These are phyloP conservation scores for Allodekkera sacchari DNA, from an alignment of 805 yeast species.

Conservation along the genomic window DNA sequence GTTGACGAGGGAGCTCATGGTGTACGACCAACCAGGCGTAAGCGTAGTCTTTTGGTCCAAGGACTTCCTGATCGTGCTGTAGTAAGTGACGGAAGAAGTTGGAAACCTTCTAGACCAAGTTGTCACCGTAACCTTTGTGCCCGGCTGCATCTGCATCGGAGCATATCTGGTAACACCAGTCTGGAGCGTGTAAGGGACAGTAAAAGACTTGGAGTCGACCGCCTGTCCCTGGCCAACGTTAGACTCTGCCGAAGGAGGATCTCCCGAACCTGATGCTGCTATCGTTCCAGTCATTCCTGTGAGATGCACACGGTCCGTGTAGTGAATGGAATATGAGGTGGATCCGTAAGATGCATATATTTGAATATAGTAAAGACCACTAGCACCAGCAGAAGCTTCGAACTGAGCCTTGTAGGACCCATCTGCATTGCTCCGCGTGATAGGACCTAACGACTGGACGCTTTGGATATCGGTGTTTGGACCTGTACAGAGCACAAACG, in stretches of 20 bases:
- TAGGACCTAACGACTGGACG: slow-evolving; percentile 23
- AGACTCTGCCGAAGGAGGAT: slow-evolving; percentile 37
- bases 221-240: slow-evolving; percentile 17
- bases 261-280: slow-evolving; percentile 39
- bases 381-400: slow-evolving; percentile 36
- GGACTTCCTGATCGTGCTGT: slow-evolving; percentile 34
- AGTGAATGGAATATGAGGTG: slow-evolving; percentile 54
- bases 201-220: slow-evolving; percentile 43
- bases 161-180: slow-evolving; percentile 76
- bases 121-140: slow-evolving; percentile 53
- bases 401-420: slow-evolving; percentile 35
- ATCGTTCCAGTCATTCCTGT: slow-evolving; percentile 64
- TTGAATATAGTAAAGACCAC: slow-evolving; percentile 72
- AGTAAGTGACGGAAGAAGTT: slow-evolving; percentile 60
- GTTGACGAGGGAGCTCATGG: slow-evolving; percentile 54
- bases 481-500: slow-evolving; percentile 65
- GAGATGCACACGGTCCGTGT: slow-evolving; percentile 57
- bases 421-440: slow-evolving; percentile 24
- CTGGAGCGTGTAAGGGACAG: slow-evolving; percentile 68
- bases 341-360: slow-evolving; percentile 37
- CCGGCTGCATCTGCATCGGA: slow-evolving; percentile 92
- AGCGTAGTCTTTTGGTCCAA: slow-evolving; percentile 51
- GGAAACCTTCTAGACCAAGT: slow-evolving; percentile 61
- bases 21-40: slow-evolving; percentile 81
- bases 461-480: slow-evolving; percentile 39